phyloP scores from a whole-genome alignment of 2,329 filamentous ascomycete species.

The Penicillium concentricum region DNA sequence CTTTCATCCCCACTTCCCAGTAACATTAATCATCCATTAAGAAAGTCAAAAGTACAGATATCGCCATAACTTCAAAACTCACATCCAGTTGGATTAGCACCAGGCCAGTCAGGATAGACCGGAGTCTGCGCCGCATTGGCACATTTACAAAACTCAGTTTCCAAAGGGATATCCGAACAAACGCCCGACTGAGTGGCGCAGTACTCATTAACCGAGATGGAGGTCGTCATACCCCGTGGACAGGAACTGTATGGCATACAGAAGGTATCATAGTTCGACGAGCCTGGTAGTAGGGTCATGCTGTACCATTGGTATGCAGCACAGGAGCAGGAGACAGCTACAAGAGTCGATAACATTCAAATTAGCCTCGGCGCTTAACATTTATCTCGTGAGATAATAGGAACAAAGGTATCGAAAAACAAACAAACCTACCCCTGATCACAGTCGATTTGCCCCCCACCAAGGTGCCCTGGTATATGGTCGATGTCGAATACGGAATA shows the following conservation, averaged over 20 bases:
- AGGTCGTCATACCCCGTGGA: constrained; percentile 27
- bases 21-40: too few relatives aligned
- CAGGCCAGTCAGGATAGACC: constrained; percentile 19
- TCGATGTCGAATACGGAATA: constrained; percentile 19
- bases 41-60: background rate
- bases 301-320: constrained; percentile 25
- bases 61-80: background rate
- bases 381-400: background rate
- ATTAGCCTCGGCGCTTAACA: background rate
- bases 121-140: constrained; percentile 16
- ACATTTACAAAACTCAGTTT: constrained; percentile 19
- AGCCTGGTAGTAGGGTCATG: constrained; percentile 9
- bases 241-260: constrained; percentile 27
- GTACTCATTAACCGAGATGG: constrained; percentile 15
- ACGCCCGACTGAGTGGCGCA: constrained; percentile 19
- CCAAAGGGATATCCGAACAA: constrained; percentile 11
- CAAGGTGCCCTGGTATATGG: constrained; percentile 21
- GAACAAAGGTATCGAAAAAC: background rate
- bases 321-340: constrained; percentile 27
- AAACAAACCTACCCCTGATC: constrained; percentile 17
- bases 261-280: constrained; percentile 17
- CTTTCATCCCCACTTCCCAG: background rate
- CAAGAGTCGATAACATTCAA: background rate
- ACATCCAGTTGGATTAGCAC: constrained; percentile 22
- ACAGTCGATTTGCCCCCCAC: constrained; percentile 18